Evolutionary conservation across 768 basidiomycete species (phyloP).

Genomic region (Rhodotorula diobovata): DNA sequence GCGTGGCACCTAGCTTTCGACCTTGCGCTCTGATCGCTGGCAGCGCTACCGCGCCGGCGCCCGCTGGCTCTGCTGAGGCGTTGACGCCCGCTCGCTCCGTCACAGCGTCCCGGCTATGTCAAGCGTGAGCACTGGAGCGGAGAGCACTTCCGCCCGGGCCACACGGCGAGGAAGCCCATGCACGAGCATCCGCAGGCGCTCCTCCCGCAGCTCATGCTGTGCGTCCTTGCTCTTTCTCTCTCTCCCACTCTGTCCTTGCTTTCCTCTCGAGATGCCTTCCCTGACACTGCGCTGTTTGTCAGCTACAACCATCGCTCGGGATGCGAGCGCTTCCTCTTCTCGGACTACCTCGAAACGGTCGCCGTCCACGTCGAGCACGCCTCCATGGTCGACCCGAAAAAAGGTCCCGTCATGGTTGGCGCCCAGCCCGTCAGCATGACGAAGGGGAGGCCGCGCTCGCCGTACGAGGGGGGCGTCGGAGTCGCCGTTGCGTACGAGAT

Average conservation of each 20-base stretch:
- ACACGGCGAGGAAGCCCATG: not conserved
- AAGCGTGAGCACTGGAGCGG: not conserved
- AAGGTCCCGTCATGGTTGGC: not conserved
- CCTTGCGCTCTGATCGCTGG: no score
- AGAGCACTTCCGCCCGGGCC: not conserved
- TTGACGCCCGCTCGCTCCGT: not conserved
- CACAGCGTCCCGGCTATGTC: not conserved
- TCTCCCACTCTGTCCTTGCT: not conserved
- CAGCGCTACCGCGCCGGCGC: no score
- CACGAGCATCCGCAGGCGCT: not conserved
- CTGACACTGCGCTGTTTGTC: not conserved
- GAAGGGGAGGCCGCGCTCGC: not conserved
- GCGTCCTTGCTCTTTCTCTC: not conserved
- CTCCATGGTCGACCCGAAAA: no score
- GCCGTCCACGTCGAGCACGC: conserved; percentile 1
- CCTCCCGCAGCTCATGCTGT: not conserved
- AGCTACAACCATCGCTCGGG: not conserved
- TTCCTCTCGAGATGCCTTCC: no score
- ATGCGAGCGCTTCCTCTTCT: not conserved
- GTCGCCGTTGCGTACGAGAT: not conserved
- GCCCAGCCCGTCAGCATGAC: not conserved
- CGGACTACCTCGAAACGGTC: not conserved
- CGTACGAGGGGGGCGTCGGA: not conserved
- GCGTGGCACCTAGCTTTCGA: not conserved
- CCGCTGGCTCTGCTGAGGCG: no score